Evolutionary conservation across 2,329 filamentous ascomycete genomes (phyloP).

Genomic region (Claviceps purpurea): DNA sequence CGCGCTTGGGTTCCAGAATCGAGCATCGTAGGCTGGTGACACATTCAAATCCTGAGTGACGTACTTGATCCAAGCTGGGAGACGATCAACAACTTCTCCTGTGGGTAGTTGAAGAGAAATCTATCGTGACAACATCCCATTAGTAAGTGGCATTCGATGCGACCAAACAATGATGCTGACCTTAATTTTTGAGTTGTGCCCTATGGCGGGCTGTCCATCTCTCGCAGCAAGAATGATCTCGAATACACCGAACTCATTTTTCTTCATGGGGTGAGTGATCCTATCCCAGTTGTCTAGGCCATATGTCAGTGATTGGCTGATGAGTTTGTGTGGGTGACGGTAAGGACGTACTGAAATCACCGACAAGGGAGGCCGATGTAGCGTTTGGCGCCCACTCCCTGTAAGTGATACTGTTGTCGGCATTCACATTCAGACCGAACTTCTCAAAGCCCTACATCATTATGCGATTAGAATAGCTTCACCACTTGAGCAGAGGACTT

Average conservation of each 20-base stretch:
- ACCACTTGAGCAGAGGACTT: slow-evolving; percentile 1
- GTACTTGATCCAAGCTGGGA: slow-evolving; percentile 95
- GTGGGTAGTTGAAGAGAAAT: slow-evolving; percentile 70
- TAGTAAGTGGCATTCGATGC: neutral
- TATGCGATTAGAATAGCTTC: neutral
- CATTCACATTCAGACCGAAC: slow-evolving; percentile 72
- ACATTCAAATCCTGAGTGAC: slow-evolving; percentile 86
- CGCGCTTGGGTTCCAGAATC: slow-evolving; percentile 89
- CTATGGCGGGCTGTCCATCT: slow-evolving; percentile 63
- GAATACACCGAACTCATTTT: slow-evolving; percentile 74
- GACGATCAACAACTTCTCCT: slow-evolving; percentile 70
- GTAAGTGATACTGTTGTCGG: slow-evolving; percentile 77
- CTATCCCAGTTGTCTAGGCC: slow-evolving; percentile 69
- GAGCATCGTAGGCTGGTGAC: slow-evolving; percentile 84
- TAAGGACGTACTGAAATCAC: slow-evolving; percentile 72
- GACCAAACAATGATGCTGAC: slow-evolving; percentile 29
- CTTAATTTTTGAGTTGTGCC: slow-evolving; percentile 94
- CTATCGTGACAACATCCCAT: slow-evolving; percentile 27
- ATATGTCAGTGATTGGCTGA: slow-evolving; percentile 14
- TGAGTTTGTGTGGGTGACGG: neutral
- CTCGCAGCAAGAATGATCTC: slow-evolving; percentile 64
- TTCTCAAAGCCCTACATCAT: slow-evolving; percentile 62
- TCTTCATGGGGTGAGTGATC: slow-evolving; percentile 74
- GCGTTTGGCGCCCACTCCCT: slow-evolving; percentile 96
- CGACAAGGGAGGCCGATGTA: slow-evolving; percentile 68